Percentiles rank a stretch among this genome's conserved stretches.
These are phyloP conservation scores for Parmelia sp. DNA, from an alignment of 495 filamentous ascomycete species.

Conservation along the genomic window DNA sequence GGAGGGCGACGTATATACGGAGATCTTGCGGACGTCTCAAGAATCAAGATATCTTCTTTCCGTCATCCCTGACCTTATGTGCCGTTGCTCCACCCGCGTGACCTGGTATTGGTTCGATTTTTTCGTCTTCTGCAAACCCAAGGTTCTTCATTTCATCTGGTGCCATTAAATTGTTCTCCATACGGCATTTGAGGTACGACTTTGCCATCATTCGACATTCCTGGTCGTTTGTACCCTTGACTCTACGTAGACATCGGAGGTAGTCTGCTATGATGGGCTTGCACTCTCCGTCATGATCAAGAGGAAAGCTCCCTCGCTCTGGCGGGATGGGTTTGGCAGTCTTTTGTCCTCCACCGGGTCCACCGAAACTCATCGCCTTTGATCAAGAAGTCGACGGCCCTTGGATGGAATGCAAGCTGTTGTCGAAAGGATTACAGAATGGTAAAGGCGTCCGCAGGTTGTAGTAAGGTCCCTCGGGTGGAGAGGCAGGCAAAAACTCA, in stretches of 20 bases:
- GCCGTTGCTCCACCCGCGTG: slow-evolving; percentile 13
- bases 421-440: too few relatives aligned
- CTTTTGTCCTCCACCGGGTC: slow-evolving; percentile 64
- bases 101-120: slow-evolving; percentile 16
- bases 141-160: slow-evolving; percentile 89
- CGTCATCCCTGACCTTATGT: slow-evolving; percentile 16
- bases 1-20: background rate
- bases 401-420: too few relatives aligned
- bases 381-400: background rate
- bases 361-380: slow-evolving; percentile 58
- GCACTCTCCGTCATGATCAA: slow-evolving; percentile 96
- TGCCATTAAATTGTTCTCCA: slow-evolving; percentile 98
- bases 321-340: slow-evolving; percentile 75
- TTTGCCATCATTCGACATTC: slow-evolving; percentile 82
- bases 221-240: slow-evolving; percentile 74
- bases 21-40: too few relatives aligned
- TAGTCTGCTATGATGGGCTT: slow-evolving; percentile 79
- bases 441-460: too few relatives aligned
- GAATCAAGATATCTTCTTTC: slow-evolving; percentile 15
- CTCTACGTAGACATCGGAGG: slow-evolving; percentile 73
- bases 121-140: slow-evolving; percentile 61
- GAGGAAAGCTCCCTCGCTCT: slow-evolving; percentile 90
- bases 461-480: too few relatives aligned
- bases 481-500: too few relatives aligned
- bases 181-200: slow-evolving; percentile 80